Base-by-base conservation (phyloP, 768 basidiomycete species). In the Termitomyces sp. region DNA sequence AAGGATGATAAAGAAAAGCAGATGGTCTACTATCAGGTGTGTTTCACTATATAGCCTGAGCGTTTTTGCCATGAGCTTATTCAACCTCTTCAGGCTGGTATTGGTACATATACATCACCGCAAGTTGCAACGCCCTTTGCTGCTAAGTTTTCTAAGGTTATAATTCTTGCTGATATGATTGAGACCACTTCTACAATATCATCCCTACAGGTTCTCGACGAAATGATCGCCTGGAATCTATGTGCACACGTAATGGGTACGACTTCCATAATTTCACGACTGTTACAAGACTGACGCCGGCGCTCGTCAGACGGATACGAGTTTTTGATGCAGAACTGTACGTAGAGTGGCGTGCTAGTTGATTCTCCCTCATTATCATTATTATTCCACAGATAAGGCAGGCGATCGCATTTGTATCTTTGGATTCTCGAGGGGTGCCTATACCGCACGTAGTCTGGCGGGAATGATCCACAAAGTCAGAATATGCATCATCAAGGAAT, bases 381-480 rank as follows among this genome's bases (percentile, higher is more conserved):
- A 1, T 1, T 29, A 20, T 10, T 31, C 29, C 22, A 14, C 47
- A 64, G 63, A 64, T 39, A 49, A 53, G 34, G 53, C 60, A 5
- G 78, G 77, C 1, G 83, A 86, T 68, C 76, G 74, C 50, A 82
- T 87, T 50, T 85, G 76, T 64, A 78, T 87, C 53, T 85, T 85
- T 61, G 85, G 85, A 1, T 87, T 87, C 66, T 84, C 83, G n/a
- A 72, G 85, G 32, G 84, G 84, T 13, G 79, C 82, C 16, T 84
- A 82, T 65, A 81, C 81, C 1, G 81, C 44, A 14, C 71, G 75
- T 41, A 71, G 76, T 54, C 71, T 82, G 8, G 82, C 82, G 1
- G 81, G 80, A 5, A 84, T 84, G 83, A 61, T 87, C 3, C 79
- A 86, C 65, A 83, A 84, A 64, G 80, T 81, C 14, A 1, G 27